Evolutionary conservation across 2,329 filamentous ascomycete genomes (phyloP), one percentile per base, ranked within the genome.

Genomic region (Penicillium olsonii): DNA sequence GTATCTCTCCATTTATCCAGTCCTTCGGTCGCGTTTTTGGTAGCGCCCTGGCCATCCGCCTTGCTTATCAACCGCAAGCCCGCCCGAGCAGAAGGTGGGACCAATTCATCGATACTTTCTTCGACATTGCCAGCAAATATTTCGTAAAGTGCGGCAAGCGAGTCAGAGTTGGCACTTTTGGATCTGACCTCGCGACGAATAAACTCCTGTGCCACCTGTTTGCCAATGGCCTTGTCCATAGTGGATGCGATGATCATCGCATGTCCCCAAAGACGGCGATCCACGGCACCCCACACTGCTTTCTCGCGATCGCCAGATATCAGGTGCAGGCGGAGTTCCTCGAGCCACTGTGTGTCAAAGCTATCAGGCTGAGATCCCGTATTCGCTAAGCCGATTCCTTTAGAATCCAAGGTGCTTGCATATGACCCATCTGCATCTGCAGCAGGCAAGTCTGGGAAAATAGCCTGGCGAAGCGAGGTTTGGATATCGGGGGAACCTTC

Each of bases 1-100:
- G 94, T 96, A 70, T 99, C 94, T 37, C 85, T 85, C 94, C 94
- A 99, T 68, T 91, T 91, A 62, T 97, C 89, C 17, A 99, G 77
- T 4, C 94, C 94, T 62, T 90, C 88, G 5, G 92, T 77, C 0
- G 86, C 85, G 68, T 94, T 90, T 56, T 84, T 86, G 0, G 84
- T 78, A 26, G 83, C 73, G 2, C 80, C 82, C 7, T 78, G 73
- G 6, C 82, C 76, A 49, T 84, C 78, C 3, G 83, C 79, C 48
- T 85, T 90, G 55, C 87, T 92, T 57, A 99, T 81, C 74, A 99
- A 87, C 68, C 95, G 90, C 59, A 96, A 84, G 2, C 94, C 94
- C 52, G 92, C 92, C 35, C 95, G 84, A 15, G 94, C 94, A 57
- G 95, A 95, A 2, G 87, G 87, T 5, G 94, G 92, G 1, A 99